A percentile compares a stretch with the other conserved stretches of the same genome.
Evolutionary conservation across 495 filamentous ascomycete species (phyloP).

Genomic region (Hypoxylon intermedium): DNA sequence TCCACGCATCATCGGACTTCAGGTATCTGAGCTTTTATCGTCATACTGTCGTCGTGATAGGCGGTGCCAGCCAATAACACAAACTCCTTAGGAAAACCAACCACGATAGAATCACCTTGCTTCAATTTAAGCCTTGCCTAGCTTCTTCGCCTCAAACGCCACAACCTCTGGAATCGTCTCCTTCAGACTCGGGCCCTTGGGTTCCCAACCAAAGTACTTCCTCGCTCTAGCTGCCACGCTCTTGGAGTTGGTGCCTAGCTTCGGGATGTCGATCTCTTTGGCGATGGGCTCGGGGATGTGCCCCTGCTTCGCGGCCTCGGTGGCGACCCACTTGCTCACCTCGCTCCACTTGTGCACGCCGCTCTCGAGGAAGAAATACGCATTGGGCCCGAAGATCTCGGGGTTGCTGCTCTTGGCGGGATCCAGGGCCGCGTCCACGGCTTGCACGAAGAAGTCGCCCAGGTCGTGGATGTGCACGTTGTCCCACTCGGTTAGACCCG

Average conservation of each 20-base stretch:
- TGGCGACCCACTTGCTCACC: constrained; percentile 65
- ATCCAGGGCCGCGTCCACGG: constrained; percentile 69
- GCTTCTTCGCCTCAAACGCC: constrained; percentile 53
- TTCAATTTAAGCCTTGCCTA: constrained; percentile 39
- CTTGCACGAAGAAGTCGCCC: constrained; percentile 65
- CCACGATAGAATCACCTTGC: not conserved
- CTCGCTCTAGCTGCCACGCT: constrained; percentile 61
- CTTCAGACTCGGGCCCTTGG: constrained; percentile 56
- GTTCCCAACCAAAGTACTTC: constrained; percentile 68
- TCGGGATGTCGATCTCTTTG: constrained; percentile 29
- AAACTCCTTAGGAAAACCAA: too few species aligned
- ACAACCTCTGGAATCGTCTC: constrained; percentile 61
- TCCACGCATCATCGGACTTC: too few species aligned
- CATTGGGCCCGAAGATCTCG: constrained; percentile 75
- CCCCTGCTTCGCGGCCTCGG: constrained; percentile 67
- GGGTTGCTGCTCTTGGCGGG: constrained; percentile 42
- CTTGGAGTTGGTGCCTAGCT: constrained; percentile 66
- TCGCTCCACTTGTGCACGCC: constrained; percentile 74
- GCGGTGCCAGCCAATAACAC: too few species aligned
- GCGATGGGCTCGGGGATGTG: constrained; percentile 66
- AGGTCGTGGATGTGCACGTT: constrained; percentile 78
- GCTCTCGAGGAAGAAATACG: constrained; percentile 78
- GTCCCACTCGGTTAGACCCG: constrained; percentile 74
- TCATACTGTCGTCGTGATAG: too few species aligned
- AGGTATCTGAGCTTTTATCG: too few species aligned